Conservation (phyloP, 257 asterid species). For the Ajuga chamaepitys region DNA sequence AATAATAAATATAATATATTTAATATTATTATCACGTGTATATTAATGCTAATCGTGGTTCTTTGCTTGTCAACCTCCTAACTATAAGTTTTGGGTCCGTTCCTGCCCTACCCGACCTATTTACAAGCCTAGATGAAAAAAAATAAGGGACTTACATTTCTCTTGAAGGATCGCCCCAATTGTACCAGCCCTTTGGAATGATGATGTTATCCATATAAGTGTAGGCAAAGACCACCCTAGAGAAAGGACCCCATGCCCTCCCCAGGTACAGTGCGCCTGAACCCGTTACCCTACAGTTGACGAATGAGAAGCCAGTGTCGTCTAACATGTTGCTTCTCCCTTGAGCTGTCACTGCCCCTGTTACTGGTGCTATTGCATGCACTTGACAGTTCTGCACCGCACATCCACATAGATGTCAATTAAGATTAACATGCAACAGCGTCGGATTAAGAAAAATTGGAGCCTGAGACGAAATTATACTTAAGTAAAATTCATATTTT, state of each 20-base stretch:
- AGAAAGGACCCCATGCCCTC: conserved; percentile 98
- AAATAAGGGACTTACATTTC: conserved; percentile 52
- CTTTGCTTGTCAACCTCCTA: too few species aligned
- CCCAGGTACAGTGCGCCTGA: conserved; percentile 92
- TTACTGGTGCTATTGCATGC: conserved; percentile 75
- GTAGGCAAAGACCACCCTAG: conserved; percentile 82
- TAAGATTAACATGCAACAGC: too few species aligned
- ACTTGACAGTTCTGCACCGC: conserved; percentile 52
- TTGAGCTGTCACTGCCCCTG: conserved; percentile 91
- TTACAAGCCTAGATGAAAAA: background rate
- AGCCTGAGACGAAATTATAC: too few species aligned
- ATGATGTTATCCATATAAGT: conserved; percentile 90
- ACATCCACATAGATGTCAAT: background rate
- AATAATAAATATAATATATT: too few species aligned
- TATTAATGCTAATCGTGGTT: too few species aligned
- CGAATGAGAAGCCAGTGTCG: conserved; percentile 78
- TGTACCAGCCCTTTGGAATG: conserved; percentile 92
- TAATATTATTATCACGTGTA: too few species aligned
- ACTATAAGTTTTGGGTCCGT: too few species aligned
- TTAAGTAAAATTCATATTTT: too few species aligned
- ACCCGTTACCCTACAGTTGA: conserved; percentile 85
- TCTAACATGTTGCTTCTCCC: conserved; percentile 69
- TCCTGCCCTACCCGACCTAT: too few species aligned
- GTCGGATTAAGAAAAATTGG: too few species aligned
- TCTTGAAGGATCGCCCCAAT: conserved; percentile 92